These are phyloP conservation scores for Clitopilus hobsonii DNA, from an alignment of 768 basidiomycete species.

Conservation along the genomic window DNA sequence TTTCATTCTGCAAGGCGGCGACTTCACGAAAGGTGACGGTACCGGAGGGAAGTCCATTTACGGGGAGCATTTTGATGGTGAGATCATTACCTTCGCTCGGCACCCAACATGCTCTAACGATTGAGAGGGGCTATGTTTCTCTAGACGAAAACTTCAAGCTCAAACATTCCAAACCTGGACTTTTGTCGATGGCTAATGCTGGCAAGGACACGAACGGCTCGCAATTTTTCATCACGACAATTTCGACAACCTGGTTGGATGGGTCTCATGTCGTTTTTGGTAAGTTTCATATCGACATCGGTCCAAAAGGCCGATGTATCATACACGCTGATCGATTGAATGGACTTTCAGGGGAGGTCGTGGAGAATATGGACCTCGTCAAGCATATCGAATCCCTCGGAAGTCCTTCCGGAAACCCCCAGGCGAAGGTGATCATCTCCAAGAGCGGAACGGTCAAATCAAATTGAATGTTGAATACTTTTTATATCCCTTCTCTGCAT, in stretches of 20 bases:
- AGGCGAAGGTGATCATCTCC: slow-evolving; percentile 50
- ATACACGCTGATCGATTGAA: background rate
- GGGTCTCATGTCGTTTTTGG: slow-evolving; percentile 34
- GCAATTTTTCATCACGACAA: slow-evolving; percentile 82
- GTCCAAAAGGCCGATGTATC: slow-evolving; percentile 28
- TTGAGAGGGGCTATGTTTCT: too few relatives aligned
- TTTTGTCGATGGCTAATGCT: slow-evolving; percentile 83
- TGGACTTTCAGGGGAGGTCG: slow-evolving; percentile 63
- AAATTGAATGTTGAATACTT: too few relatives aligned
- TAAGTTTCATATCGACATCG: slow-evolving; percentile 36
- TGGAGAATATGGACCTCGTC: slow-evolving; percentile 61
- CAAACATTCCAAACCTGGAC: slow-evolving; percentile 61
- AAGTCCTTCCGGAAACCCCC: slow-evolving; percentile 30
- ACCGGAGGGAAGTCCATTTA: slow-evolving; percentile 84
- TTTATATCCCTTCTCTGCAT: background rate
- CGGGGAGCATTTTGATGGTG: slow-evolving; percentile 72
- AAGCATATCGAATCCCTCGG: slow-evolving; percentile 50
- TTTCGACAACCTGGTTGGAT: slow-evolving; percentile 52
- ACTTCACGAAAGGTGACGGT: slow-evolving; percentile 70
- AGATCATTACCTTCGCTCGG: slow-evolving; percentile 25
- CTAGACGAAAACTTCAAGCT: slow-evolving; percentile 80
- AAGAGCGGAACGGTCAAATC: slow-evolving; percentile 8
- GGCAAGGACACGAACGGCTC: slow-evolving; percentile 79
- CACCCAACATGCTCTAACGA: too few relatives aligned
- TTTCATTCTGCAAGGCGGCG: slow-evolving; percentile 86